These are phyloP conservation scores for Tolypocladium nubicola DNA, from an alignment of 2,329 filamentous ascomycete species.

Conservation along the genomic window DNA sequence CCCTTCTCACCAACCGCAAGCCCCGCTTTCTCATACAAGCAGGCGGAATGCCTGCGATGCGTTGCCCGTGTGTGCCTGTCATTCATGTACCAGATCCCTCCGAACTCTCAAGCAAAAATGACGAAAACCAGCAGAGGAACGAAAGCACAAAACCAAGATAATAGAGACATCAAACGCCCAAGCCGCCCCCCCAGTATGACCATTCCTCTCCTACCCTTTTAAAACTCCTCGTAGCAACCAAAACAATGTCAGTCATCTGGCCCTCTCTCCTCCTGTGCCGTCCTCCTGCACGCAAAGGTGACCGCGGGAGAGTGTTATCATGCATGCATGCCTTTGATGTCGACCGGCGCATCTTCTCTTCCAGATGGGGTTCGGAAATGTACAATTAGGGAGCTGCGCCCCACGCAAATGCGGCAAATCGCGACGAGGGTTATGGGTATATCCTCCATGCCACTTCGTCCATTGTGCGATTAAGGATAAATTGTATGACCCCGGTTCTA, in stretches of 20 bases:
- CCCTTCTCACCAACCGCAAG: conserved; percentile 1
- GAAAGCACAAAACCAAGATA: background rate
- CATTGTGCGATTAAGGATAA: conserved; percentile 3
- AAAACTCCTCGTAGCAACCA: conserved; percentile 3
- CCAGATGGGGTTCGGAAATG: conserved; percentile 3
- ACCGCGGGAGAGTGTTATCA: background rate
- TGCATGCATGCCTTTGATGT: conserved; percentile 2
- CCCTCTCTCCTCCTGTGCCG: background rate
- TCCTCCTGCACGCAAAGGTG: background rate
- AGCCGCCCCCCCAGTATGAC: background rate
- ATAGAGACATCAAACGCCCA: conserved; percentile 2
- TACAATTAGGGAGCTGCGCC: conserved; percentile 1
- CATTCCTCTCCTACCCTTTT: conserved; percentile 3
- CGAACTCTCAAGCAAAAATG: background rate
- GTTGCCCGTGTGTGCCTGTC: background rate
- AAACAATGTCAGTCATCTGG: conserved; percentile 5
- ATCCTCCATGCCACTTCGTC: conserved; percentile 3
- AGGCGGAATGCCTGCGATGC: background rate
- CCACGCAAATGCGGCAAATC: background rate
- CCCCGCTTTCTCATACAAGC: conserved; percentile 2
- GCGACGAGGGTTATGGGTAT: background rate
- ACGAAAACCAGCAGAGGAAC: background rate
- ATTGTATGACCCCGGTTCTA: conserved; percentile 14
- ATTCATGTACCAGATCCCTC: background rate
- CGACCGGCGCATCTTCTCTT: conserved; percentile 5